These are phyloP conservation scores for Eleusine coracana DNA, from an alignment of 176 grass and related monocot species.

Conservation along the genomic window DNA sequence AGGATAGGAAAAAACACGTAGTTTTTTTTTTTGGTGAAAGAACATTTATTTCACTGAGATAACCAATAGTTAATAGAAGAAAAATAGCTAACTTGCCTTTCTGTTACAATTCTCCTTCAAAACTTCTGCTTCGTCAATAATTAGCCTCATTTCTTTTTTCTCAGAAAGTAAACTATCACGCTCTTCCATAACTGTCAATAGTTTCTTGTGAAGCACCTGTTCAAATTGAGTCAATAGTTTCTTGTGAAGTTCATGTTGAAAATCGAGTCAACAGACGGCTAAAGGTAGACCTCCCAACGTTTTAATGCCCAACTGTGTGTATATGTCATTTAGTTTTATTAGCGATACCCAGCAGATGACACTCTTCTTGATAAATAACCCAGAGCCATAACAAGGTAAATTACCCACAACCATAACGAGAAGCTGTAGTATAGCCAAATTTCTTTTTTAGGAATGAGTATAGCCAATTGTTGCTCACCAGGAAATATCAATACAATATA, in stretches of 20 bases:
- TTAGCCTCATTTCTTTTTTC: conserved; percentile 46
- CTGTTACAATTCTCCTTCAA: conserved; percentile 57
- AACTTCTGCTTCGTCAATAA: conserved; percentile 55
- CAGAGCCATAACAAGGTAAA: neutral
- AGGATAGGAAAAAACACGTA: neutral
- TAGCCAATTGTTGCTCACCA: neutral
- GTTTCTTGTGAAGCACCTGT: conserved; percentile 65
- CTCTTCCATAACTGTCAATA: conserved; percentile 57
- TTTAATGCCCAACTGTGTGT: neutral
- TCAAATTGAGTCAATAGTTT: conserved; percentile 46
- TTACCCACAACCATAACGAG: neutral
- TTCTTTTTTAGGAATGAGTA: too few relatives aligned
- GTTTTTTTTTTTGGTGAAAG: neutral
- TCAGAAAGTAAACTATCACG: conserved; percentile 57
- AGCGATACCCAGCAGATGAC: neutral
- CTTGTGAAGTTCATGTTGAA: conserved; percentile 59
- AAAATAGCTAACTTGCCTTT: conserved; percentile 53
- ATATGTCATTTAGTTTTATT: neutral
- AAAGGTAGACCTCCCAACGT: conserved; percentile 22
- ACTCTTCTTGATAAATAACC: neutral
- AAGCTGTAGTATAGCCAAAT: conserved; percentile 3
- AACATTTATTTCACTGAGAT: conserved; percentile 10
- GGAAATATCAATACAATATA: conserved; percentile 15
- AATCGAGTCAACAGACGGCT: conserved; percentile 21
- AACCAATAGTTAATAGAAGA: conserved; percentile 25